phyloP scores from a whole-genome alignment of 202 grass and related monocot species.

The Cymbopogon flexuosus region DNA sequence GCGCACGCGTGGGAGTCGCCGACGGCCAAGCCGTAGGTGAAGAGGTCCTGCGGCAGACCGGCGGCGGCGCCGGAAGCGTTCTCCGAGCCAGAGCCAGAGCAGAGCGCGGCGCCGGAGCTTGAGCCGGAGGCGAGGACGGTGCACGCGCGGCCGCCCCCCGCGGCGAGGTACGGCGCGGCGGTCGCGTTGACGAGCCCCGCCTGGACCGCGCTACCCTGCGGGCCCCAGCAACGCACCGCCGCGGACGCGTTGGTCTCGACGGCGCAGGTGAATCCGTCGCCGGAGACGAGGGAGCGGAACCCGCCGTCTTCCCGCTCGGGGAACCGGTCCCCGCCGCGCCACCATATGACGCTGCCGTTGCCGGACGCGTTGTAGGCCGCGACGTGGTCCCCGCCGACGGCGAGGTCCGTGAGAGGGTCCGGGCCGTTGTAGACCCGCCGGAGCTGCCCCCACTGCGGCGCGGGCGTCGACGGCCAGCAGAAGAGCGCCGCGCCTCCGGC shows the following conservation, averaged over 20 bases:
- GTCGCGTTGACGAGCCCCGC: constrained; percentile 27
- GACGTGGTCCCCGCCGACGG: constrained; percentile 58
- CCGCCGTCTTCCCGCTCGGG: not conserved
- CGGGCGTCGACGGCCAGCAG: constrained; percentile 47
- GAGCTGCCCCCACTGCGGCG: not conserved
- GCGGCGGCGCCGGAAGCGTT: not conserved
- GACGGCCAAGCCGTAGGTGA: constrained; percentile 43
- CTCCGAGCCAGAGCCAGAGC: constrained; percentile 25
- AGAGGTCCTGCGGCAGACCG: constrained; percentile 11
- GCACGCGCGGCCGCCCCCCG: constrained; percentile 50
- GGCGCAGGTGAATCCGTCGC: constrained; percentile 59
- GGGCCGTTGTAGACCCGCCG: constrained; percentile 49
- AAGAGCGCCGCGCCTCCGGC: constrained; percentile 37
- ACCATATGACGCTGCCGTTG: constrained; percentile 34
- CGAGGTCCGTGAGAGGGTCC: not conserved
- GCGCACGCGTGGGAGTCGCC: constrained; percentile 66
- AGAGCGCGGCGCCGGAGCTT: constrained; percentile 40
- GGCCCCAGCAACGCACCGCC: constrained; percentile 72
- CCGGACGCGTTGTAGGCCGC: not conserved
- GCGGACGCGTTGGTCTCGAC: constrained; percentile 23
- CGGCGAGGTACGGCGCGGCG: constrained; percentile 36
- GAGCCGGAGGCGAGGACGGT: constrained; percentile 16
- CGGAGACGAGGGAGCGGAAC: constrained; percentile 62
- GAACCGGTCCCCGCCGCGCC: constrained; percentile 31
- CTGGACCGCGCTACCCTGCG: constrained; percentile 22